Evolutionary conservation across 768 basidiomycete species (phyloP), one percentile per base, ranked within the genome.

Genomic region (Rhodosporidiobolus sp.): DNA sequence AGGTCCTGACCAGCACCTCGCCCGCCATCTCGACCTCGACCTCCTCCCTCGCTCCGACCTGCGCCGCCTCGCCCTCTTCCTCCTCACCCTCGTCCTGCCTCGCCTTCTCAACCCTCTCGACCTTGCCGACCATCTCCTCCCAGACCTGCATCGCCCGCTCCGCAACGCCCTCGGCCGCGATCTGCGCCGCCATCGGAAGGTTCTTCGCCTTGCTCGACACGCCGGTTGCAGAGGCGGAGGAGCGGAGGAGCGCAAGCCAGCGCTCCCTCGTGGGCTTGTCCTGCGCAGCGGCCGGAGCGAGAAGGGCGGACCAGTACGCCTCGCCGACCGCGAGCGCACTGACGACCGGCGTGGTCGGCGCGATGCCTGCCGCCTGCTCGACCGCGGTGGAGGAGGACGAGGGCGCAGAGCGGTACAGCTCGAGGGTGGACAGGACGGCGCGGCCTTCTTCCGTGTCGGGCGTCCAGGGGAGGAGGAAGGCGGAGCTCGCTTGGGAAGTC

Each of bases 351-450:
- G 92, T 91, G 7, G 90, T 88, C 32, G 94, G 86, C 28, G 91
- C 84, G 10, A 91, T 92, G 89, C 91, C 92, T 77, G 90, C 86
- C 53, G 88, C 88, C 80, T 93, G 91, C 76, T 91, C 86, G 57
- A 91, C 87, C 78, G 92, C 91, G 17, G 92, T 91, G 65, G 88
- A 91, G 24, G 94, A 83, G 20, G 92, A 92, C 11, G 92, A 85
- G 16, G 88, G 90, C 67, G 85, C 86, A 16, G 86, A 83, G 26
- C 90, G 86, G 81, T 91, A 97, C 64, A 89, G 88, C 38, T 87
- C 85, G 77, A 76, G 80, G 63, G 65, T 80, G 11, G 79, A 79
- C 28, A 81, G 75, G 10, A 81, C 73, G 6, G 79, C 70, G 34
- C 74, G 61, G 12, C 57, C 60, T 12, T 38, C 46, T 0, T 62